Conservation (phyloP, 306 rosid species). For the Pterocarpus macrocarpus region DNA sequence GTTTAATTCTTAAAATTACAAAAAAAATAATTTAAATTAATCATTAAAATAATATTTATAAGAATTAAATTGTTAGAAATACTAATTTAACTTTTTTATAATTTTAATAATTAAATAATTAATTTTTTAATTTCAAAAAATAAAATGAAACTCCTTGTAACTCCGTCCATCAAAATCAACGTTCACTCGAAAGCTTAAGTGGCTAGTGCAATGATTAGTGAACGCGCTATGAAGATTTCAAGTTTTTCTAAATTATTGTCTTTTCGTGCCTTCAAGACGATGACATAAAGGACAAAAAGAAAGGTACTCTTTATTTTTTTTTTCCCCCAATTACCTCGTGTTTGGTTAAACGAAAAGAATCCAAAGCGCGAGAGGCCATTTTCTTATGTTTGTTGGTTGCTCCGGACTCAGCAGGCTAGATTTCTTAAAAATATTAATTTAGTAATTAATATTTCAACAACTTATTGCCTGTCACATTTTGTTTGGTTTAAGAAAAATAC, state of each 20-base stretch:
- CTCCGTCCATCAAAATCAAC: no score
- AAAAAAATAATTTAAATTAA: no score
- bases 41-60: no score
- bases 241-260: slow-evolving; percentile 2
- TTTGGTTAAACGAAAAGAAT: slow-evolving; percentile 22
- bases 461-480: not conserved
- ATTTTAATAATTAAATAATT: no score
- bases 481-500: not conserved
- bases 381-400: not conserved
- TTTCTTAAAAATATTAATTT: not conserved
- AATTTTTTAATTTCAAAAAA: no score
- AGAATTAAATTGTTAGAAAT: no score
- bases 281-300: slow-evolving; percentile 4
- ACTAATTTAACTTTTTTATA: no score
- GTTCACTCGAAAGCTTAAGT: not conserved
- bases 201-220: not conserved
- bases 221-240: not conserved
- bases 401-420: not conserved
- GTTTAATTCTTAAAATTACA: no score
- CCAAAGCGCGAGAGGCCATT: slow-evolving; percentile 2
- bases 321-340: not conserved
- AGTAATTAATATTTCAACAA: not conserved
- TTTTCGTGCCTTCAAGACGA: not conserved
- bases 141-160: no score
- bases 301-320: not conserved